phyloP scores from a whole-genome alignment of 148 eudicot species.

The Rheum nobile region DNA sequence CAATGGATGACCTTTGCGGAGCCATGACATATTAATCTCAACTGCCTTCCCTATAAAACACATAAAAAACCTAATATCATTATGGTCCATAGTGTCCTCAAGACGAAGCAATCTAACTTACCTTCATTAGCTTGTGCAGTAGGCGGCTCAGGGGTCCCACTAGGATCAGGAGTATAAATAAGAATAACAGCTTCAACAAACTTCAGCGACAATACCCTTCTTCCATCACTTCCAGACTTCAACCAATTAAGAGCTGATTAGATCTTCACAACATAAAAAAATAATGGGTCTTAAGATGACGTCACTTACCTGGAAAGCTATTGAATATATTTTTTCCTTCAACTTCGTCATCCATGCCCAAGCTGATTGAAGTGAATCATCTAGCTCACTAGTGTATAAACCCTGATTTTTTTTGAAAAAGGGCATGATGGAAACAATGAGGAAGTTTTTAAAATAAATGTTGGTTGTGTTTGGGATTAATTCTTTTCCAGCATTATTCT shows the following conservation, averaged over 20 bases:
- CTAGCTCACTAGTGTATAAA: slow-evolving; percentile 46
- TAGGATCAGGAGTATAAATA: slow-evolving; percentile 85
- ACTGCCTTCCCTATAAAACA: slow-evolving; percentile 31
- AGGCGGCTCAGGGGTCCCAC: slow-evolving; percentile 66
- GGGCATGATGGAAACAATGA: not conserved
- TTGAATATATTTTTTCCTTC: slow-evolving; percentile 67
- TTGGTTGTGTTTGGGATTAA: not conserved
- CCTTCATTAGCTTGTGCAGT: slow-evolving; percentile 42
- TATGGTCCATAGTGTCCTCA: slow-evolving; percentile 8
- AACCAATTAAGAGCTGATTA: not conserved
- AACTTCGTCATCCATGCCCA: slow-evolving; percentile 73
- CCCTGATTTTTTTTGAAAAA: slow-evolving; percentile 34
- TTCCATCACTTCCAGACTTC: slow-evolving; percentile 72
- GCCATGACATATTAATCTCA: slow-evolving; percentile 77
- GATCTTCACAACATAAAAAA: not conserved
- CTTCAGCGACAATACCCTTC: slow-evolving; percentile 74
- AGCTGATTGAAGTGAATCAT: slow-evolving; percentile 51
- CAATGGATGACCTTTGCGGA: slow-evolving; percentile 88
- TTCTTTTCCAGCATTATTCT: not conserved
- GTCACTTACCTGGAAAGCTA: slow-evolving; percentile 73
- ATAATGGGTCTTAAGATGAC: not conserved
- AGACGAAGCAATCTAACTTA: slow-evolving; percentile 16
- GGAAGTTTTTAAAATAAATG: not conserved
- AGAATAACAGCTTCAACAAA: slow-evolving; percentile 71
- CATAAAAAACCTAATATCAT: not conserved